Base-by-base conservation (phyloP, 192 early-diverging fungal genomes). In the Rhizophagus sp. region DNA sequence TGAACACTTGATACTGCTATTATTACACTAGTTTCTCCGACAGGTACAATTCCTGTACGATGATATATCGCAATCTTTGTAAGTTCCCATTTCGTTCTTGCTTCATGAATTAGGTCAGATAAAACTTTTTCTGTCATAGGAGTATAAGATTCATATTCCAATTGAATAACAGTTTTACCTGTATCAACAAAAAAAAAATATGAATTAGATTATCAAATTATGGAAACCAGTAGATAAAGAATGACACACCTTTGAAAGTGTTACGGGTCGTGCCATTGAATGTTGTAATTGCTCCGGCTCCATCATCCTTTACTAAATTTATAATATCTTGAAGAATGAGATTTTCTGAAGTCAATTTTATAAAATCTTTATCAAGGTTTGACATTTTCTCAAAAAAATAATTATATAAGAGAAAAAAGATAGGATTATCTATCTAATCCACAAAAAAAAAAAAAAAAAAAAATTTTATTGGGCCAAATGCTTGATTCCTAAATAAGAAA, bases 261-360 rank as follows among this genome's bases (percentile, higher is more conserved):
- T 94, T 86, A 13, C 96, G 88, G 0, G 96, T 98, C 0, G 96
- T 98, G 15, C 96, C 96, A 22, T 90, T 88, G 84, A 98, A 98
- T 0, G 93, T 94, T 2, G 93, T 90, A 65, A 97, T 94, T 1
- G 96, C 96, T n/a, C 96, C 96, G 10, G 94, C 94, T 4, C 83
- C 82, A 72, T 90, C 88, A 82, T 88, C 88, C 19, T 90, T 85
- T 5, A 95, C 94, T 9, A 89, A 81, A n/a, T 88, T 80, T 65
- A 91, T 84, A 62, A 93, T 88, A 13, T 82, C 69, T 79, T 92
- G 89, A 33, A 93, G 86, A 61, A 85, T 87, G 22, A 93, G 85
- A 25, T 81, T 82, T 47, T 93, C 93, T 7, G 82, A 2, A 0
- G 89, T 89, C 49, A 94, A 85, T 81, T 88, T 83, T 41, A 90